phyloP scores from a whole-genome alignment of 352 stramenopile genomes.

The Pythium oligandrum region DNA sequence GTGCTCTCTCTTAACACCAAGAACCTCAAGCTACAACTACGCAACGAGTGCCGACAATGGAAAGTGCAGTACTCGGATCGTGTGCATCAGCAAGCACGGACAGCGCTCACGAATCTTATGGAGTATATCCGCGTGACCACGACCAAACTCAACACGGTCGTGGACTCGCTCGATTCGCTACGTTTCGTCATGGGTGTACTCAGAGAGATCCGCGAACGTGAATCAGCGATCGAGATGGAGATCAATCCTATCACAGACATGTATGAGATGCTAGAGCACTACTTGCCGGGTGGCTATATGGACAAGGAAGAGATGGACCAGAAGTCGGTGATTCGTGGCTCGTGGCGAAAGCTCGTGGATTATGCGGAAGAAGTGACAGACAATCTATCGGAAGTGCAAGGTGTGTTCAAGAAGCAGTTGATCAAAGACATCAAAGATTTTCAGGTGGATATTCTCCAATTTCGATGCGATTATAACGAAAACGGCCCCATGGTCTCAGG shows the following conservation, averaged over 20 bases:
- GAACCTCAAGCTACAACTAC: slow-evolving; percentile 83
- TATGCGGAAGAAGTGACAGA: slow-evolving; percentile 88
- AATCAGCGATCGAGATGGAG: slow-evolving; percentile 88
- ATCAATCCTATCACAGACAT: slow-evolving; percentile 87
- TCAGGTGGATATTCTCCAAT: slow-evolving; percentile 55
- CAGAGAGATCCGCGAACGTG: slow-evolving; percentile 78
- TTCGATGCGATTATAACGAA: slow-evolving; percentile 61
- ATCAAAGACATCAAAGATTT: slow-evolving; percentile 87
- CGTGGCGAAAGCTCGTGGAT: slow-evolving; percentile 86
- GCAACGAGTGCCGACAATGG: slow-evolving; percentile 83
- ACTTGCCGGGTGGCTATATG: slow-evolving; percentile 79
- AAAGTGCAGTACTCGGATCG: slow-evolving; percentile 84
- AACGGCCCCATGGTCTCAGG: slow-evolving; percentile 72
- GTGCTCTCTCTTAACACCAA: slow-evolving; percentile 84
- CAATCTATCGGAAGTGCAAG: slow-evolving; percentile 77
- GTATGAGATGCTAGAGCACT: slow-evolving; percentile 89
- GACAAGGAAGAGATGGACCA: slow-evolving; percentile 90
- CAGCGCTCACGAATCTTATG: slow-evolving; percentile 56
- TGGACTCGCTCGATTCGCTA: slow-evolving; percentile 72
- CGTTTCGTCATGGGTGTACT: slow-evolving; percentile 83
- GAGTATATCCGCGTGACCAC: slow-evolving; percentile 82
- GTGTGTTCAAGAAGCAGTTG: slow-evolving; percentile 89
- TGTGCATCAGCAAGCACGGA: slow-evolving; percentile 68
- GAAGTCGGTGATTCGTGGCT: slow-evolving; percentile 79
- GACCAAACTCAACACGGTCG: slow-evolving; percentile 53